Evolutionary conservation across 495 filamentous ascomycete species (phyloP).

Genomic region (Penicillium canescens): DNA sequence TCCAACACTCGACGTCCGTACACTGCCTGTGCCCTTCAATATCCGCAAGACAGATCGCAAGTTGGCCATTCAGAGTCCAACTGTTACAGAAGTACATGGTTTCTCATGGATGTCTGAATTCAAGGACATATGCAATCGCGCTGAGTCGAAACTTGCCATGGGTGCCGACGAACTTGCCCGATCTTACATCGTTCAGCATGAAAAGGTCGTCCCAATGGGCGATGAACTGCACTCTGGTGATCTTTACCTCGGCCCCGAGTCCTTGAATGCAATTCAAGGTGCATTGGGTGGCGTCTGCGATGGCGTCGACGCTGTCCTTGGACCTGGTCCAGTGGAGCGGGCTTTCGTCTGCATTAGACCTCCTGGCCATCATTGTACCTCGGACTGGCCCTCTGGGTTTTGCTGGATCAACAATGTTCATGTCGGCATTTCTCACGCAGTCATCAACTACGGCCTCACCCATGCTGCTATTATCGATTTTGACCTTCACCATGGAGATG

Average conservation of each 20-base stretch:
- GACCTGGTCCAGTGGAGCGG: slow-evolving; percentile 53
- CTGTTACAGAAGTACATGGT: slow-evolving; percentile 83
- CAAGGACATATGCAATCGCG: slow-evolving; percentile 75
- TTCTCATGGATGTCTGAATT: slow-evolving; percentile 89
- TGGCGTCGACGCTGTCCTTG: slow-evolving; percentile 84
- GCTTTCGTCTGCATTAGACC: slow-evolving; percentile 85
- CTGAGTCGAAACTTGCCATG: slow-evolving; percentile 69
- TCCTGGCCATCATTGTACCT: slow-evolving; percentile 92
- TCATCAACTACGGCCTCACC: slow-evolving; percentile 77
- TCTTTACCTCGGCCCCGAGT: slow-evolving; percentile 84
- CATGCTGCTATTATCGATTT: slow-evolving; percentile 97
- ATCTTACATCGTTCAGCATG: slow-evolving; percentile 36
- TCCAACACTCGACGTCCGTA: slow-evolving; percentile 48
- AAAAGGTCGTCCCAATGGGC: too few relatives aligned
- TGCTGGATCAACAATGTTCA: slow-evolving; percentile 99
- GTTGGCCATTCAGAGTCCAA: slow-evolving; percentile 57
- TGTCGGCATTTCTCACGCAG: slow-evolving; percentile 89
- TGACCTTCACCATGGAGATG: slow-evolving; percentile 95
- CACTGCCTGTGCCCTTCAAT: slow-evolving; percentile 65
- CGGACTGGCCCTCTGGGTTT: slow-evolving; percentile 85
- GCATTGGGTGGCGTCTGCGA: slow-evolving; percentile 88
- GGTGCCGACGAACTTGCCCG: slow-evolving; percentile 75
- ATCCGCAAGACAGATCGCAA: slow-evolving; percentile 72
- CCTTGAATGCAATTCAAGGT: slow-evolving; percentile 83
- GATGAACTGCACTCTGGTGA: slow-evolving; percentile 65